A percentile compares a stretch with the other conserved stretches of the same genome.
These are phyloP conservation scores for Cryptosporidium tyzzeri DNA, from an alignment of 169 alveolate species.

Conservation along the genomic window DNA sequence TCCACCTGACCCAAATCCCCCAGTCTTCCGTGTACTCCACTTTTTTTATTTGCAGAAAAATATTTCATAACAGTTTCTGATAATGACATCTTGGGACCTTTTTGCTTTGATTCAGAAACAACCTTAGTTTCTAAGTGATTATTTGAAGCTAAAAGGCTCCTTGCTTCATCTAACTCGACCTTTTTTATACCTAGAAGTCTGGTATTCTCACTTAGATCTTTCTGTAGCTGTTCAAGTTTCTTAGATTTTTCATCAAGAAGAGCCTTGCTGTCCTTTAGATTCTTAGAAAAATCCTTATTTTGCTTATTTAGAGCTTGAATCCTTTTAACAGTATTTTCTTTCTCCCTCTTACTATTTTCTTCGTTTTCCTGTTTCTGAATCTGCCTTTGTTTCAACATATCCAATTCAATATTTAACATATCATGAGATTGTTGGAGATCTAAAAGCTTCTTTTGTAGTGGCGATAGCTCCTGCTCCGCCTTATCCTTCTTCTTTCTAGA, in stretches of 20 bases:
- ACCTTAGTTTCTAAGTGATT: neutral
- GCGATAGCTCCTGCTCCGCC: constrained; percentile 61
- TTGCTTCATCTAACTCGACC: constrained; percentile 60
- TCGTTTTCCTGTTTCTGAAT: constrained; percentile 79
- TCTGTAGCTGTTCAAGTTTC: constrained; percentile 70
- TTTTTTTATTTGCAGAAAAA: constrained; percentile 39
- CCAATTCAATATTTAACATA: constrained; percentile 66
- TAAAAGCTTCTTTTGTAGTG: constrained; percentile 28
- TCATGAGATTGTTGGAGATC: constrained; percentile 37
- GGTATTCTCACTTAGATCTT: constrained; percentile 43
- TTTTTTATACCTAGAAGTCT: constrained; percentile 16
- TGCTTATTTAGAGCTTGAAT: constrained; percentile 80
- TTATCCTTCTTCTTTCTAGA: constrained; percentile 60
- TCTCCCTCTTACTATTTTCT: constrained; percentile 75
- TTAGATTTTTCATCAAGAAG: constrained; percentile 82
- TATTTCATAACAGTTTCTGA: constrained; percentile 29
- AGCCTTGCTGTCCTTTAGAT: constrained; percentile 80
- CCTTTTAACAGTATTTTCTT: constrained; percentile 77
- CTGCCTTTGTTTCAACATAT: constrained; percentile 78
- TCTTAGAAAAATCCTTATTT: constrained; percentile 81
- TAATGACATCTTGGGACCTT: neutral
- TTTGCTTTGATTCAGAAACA: constrained; percentile 21
- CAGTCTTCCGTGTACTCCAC: constrained; percentile 91
- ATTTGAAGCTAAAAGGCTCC: constrained; percentile 32
- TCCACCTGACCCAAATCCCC: constrained; percentile 93